Base-by-base conservation (phyloP, 495 filamentous ascomycete genomes). In the Bombardia bombarda region DNA sequence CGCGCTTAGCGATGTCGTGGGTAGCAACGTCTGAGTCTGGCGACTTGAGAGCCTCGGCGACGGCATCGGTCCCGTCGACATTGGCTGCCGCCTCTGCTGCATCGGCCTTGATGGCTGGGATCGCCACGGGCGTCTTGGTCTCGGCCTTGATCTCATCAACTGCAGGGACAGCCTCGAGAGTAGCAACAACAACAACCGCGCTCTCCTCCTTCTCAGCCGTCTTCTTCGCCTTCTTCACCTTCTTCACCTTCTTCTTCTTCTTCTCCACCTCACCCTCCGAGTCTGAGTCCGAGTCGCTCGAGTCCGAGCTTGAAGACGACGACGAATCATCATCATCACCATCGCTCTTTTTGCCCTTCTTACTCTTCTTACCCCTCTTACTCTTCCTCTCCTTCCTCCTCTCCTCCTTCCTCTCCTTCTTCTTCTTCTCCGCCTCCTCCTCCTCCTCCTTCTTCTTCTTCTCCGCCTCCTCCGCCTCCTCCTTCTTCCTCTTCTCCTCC, bases 401-500 rank as follows among this genome's bases (percentile, higher is more conserved):
- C 35, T 57, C 39, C 45, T 58, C 46, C 42, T 57, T 48, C 49
- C 57, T 43, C 40, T 61, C 28, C 37, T 52, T 26, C 30, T 51
- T 39, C 39, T 55, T 42, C 43, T 57, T 40, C 33, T 58, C 38
- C 32, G 52, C 42, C 39, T 61, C 46, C 41, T 58, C 37, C 40
- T 57, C 38, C 30, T 57, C 22, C 26, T 60, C 31, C 46, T 67
- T 49, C 38, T 42, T 43, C 26, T 56, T 32, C 36, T 63, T 54
- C 30, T 66, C 51, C 36, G 58, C 58, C 18, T 57, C 40, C 19
- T 58, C 57, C 45, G 67, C 53, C 39, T 52, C 56, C 30, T 52
- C 53, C 50, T 62, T 54, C 19, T 56, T 48, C 39, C 65, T 62
- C 34, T 45, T 53, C 46, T 71, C 61, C n/a, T 55, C 22, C 56